Evolutionary conservation across 2,329 filamentous ascomycete species (phyloP).

Genomic region (Claviceps spartinae): DNA sequence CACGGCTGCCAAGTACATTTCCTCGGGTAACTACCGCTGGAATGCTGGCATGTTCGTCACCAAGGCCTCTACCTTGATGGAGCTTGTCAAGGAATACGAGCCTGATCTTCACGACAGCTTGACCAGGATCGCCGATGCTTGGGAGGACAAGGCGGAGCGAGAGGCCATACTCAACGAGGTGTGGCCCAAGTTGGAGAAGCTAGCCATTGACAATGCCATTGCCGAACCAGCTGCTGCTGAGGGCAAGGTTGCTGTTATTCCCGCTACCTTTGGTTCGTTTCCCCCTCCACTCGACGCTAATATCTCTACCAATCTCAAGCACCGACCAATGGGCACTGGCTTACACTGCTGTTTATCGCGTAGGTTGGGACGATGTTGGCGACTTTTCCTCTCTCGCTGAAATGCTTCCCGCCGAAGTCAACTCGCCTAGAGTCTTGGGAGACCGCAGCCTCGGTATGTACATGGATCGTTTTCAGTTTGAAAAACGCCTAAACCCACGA

Average conservation of each 20-base stretch:
- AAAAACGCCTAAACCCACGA: too few species aligned
- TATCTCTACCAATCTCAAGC: not conserved
- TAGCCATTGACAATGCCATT: conserved; percentile 15
- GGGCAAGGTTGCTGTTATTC: conserved; percentile 15
- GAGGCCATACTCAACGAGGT: conserved; percentile 11
- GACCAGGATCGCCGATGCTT: conserved; percentile 12
- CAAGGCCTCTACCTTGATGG: conserved; percentile 14
- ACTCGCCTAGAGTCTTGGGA: conserved; percentile 12
- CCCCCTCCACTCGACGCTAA: not conserved
- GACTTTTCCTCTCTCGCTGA: conserved; percentile 15
- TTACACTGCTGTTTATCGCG: not conserved
- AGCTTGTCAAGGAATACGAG: conserved; percentile 12
- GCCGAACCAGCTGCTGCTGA: conserved; percentile 15
- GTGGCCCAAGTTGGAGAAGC: conserved; percentile 13
- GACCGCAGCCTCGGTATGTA: conserved; percentile 12
- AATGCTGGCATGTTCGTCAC: conserved; percentile 16
- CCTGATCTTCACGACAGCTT: conserved; percentile 12
- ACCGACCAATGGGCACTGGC: not conserved
- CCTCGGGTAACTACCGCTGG: conserved; percentile 15
- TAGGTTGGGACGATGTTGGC: conserved; percentile 16
- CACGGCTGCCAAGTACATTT: conserved; percentile 15
- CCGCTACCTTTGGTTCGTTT: conserved; percentile 13
- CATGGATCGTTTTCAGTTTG: not conserved
- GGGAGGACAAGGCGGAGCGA: conserved; percentile 13
- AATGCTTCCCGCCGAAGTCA: conserved; percentile 15